Percentiles rank a stretch among this genome's conserved stretches.
phyloP scores from a whole-genome alignment of 129 eudicot genomes.

The Lonicera japonica region DNA sequence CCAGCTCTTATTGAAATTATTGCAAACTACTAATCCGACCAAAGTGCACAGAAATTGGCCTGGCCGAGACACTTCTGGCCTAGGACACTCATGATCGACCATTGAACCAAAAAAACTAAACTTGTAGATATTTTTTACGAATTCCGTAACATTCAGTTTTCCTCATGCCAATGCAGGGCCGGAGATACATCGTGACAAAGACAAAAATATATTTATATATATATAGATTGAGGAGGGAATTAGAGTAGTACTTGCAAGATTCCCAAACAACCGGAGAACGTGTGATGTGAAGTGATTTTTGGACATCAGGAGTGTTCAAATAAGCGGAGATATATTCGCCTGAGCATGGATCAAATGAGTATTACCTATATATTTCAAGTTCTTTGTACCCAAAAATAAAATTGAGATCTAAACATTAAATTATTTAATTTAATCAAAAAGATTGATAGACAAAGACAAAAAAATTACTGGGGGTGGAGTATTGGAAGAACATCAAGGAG shows the following conservation, averaged over 20 bases:
- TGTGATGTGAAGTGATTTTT: conserved; percentile 44
- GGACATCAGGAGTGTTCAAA: conserved; percentile 53
- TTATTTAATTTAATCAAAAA: too few relatives aligned
- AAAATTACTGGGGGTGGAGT: conserved; percentile 32
- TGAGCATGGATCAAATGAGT: conserved; percentile 58
- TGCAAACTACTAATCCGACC: too few relatives aligned
- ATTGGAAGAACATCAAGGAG: conserved; percentile 42
- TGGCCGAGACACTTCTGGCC: too few relatives aligned
- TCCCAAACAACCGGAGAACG: conserved; percentile 39
- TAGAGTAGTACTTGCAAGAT: conserved; percentile 45
- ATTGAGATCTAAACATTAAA: neutral
- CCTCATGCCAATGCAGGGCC: too few relatives aligned
- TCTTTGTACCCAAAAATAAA: neutral
- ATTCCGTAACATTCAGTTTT: too few relatives aligned
- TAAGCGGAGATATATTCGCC: conserved; percentile 30
- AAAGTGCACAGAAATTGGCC: too few relatives aligned
- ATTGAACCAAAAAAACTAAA: too few relatives aligned
- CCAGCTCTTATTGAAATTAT: too few relatives aligned
- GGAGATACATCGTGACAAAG: too few relatives aligned
- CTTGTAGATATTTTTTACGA: too few relatives aligned
- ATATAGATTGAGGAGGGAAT: neutral
- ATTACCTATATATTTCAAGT: conserved; percentile 17
- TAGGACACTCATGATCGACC: too few relatives aligned
- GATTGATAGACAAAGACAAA: neutral
- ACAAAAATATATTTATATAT: neutral